Base-by-base conservation (phyloP, 805 yeast genomes). In the Yarrowia sp. region DNA sequence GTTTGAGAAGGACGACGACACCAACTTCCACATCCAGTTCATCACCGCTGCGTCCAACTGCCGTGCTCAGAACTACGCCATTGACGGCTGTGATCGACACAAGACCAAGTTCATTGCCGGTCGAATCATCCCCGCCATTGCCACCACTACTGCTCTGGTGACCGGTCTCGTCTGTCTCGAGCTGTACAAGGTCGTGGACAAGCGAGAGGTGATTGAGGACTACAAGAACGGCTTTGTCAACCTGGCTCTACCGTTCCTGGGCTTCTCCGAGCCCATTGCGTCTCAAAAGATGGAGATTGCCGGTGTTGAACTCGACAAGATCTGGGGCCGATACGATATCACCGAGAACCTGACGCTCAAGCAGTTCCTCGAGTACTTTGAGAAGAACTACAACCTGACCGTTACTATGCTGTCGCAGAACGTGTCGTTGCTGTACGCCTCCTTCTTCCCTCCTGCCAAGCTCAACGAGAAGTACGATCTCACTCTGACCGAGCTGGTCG, bases 61-160 rank as follows among this genome's bases (percentile, higher is more conserved):
- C 77, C 87, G 99, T 76, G 99, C 99, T 33, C 81, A 86, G 77
- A 93, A 92, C 78, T 93, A 93, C 74, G 83, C 85, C 44, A 92
- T 93, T 70, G 96, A 91, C 73, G 80, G 91, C 11, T 98, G 93
- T 41, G 98, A 93, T 73, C 85, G 86, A 68, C 86, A 87, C 61
- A 90, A 89, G 79, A 95, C 99, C 42, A 95, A 95, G 79, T 91
- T 93, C 72, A 93, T 95, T 75, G 99, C 99, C 7, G 99, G 99
- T 55, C 87, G 96, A 77, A 95, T 95, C 70, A 95, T 95, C 70
- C 99, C 99, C 14, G 99, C 99, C 18, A 95, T 95, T 80, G 99
- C 99, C 41, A 95, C 99, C 1, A 95, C 99, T 1, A 95, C 99
- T n/a, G 96, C 98, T 9, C 80, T 92, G 70, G 99, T 95, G 22